Conservation (phyloP, 192 early-diverging fungal species). For the Entophlyctis luteolus region DNA sequence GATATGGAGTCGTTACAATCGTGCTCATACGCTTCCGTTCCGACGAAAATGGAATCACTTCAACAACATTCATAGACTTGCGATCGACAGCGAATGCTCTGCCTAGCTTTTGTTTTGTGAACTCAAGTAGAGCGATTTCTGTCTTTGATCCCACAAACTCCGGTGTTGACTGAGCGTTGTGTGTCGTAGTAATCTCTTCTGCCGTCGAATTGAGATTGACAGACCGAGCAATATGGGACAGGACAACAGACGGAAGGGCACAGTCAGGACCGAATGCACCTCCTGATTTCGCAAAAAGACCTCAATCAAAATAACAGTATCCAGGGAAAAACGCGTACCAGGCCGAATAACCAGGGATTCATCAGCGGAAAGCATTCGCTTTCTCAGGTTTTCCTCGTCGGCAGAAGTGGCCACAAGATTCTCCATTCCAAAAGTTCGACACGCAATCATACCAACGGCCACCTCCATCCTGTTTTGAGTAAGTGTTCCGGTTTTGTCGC, state of each 20-base stretch:
- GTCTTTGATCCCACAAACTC: conserved; percentile 88
- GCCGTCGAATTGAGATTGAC: conserved; percentile 48
- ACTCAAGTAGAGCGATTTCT: conserved; percentile 85
- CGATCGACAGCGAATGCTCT: conserved; percentile 63
- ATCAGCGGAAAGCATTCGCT: neutral
- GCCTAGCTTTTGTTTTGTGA: conserved; percentile 64
- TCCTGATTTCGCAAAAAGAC: too few relatives aligned
- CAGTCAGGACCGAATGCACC: too few relatives aligned
- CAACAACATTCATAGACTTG: conserved; percentile 54
- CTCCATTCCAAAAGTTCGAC: conserved; percentile 56
- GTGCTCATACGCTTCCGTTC: conserved; percentile 92
- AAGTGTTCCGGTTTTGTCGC: conserved; percentile 97
- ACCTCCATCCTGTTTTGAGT: conserved; percentile 98
- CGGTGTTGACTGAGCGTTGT: neutral
- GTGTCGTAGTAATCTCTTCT: conserved; percentile 6
- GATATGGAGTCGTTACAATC: conserved; percentile 47
- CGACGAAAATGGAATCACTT: conserved; percentile 86
- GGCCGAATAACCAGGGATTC: neutral
- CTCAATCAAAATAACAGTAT: too few relatives aligned
- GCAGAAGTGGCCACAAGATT: conserved; percentile 31
- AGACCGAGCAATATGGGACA: conserved; percentile 16
- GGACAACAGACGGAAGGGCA: conserved; percentile 9
- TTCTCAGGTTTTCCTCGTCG: conserved; percentile 7
- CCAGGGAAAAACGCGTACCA: too few relatives aligned
- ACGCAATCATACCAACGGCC: conserved; percentile 78